Base-by-base conservation (phyloP, 345 rosid genomes). In the Eucalyptus decipiens region DNA sequence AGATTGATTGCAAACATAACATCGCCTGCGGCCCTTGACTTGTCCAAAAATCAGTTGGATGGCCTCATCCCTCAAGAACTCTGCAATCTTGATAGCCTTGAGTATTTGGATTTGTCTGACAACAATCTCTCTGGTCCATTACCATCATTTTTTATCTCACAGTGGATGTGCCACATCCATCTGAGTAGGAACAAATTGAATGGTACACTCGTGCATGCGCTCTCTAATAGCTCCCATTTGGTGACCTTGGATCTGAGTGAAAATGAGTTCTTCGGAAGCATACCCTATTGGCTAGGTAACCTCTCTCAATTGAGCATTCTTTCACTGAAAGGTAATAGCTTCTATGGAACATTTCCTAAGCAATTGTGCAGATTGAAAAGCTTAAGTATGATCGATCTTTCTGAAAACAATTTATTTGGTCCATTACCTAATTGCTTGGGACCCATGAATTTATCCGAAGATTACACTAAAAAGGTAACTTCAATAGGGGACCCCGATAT, bases 1-100 rank as follows among this genome's bases (percentile, higher is more conserved):
- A 28, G 2, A 60, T 28, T 6, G 8, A 60, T 60, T 28, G 67
- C 67, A 28, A 60, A 60, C 32, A 11, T 6, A 4, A 0, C 67
- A 28, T 5, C 0, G 16, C 32, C 12, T 60, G 0, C 3, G 17
- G 8, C 0, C 32, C 67, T 28, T 28, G 32, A 60, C 32, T 28
- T 60, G 67, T 60, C 67, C 4, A 26, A 60, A 60, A 60, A 60
- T 60, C 67, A 28, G 0, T 60, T 60, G 17, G 67, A 60, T 26
- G 67, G 67, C 32, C 0, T 60, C 67, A 60, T 60, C 67, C 67
- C 67, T 60, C 67, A 28, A 28, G 67, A 12, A 60, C 67, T 60
- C 8, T 28, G 11, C 47, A 45, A 45, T 45, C 47, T 45, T 45
- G 1, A 0, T 54, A 1, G 0, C 4, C 58, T 54, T 21, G 11